Evolutionary conservation across 176 grass and related monocot genomes (phyloP), one percentile per base, ranked within the genome.

Genomic region (Eleusine indica): DNA sequence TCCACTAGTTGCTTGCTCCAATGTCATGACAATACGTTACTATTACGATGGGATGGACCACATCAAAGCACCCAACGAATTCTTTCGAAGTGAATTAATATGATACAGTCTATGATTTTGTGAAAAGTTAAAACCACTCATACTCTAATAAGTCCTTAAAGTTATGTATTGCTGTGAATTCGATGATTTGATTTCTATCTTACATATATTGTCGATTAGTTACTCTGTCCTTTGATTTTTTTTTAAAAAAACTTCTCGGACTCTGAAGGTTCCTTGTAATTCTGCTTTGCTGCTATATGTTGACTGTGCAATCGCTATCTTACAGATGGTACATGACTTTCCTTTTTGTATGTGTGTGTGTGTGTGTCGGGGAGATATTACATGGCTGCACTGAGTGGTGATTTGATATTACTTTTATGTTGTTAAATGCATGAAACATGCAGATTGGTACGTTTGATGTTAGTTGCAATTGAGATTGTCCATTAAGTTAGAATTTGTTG

Each of bases 1-100:
- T 67, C 49, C 49, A 62, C 41, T 42, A 44, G 71, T 58, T 73
- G 49, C 63, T 74, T 89, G 32, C 22, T 89, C 62, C 54, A 57
- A 78, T 52, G 25, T 83, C 41, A 48, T 39, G 2, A 30, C 72
- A 73, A 63, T 83, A 3, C 2, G 46, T 86, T 46, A 21, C 71
- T 81, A 32, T 63, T 52, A 66, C 77, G 21, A 8, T 61, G 35
- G 37, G 21, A 49, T 62, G 73, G 11, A 82, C 16, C 11, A 40
- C 10, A 19, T 28, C 13, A 58, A 58, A 82, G 3, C 4, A 9
- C 17, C 58, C 40, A 58, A 7, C 25, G 2, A 8, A 30, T 41
- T 52, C 8, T 87, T 16, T 4, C 3, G 4, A 37, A 71, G 30
- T 77, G 80, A 64, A 63, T 75, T 78, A 32, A 69, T 3, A 15